Conservation (phyloP, 2,329 filamentous ascomycete species). For the Colletotrichum cuscutae region DNA sequence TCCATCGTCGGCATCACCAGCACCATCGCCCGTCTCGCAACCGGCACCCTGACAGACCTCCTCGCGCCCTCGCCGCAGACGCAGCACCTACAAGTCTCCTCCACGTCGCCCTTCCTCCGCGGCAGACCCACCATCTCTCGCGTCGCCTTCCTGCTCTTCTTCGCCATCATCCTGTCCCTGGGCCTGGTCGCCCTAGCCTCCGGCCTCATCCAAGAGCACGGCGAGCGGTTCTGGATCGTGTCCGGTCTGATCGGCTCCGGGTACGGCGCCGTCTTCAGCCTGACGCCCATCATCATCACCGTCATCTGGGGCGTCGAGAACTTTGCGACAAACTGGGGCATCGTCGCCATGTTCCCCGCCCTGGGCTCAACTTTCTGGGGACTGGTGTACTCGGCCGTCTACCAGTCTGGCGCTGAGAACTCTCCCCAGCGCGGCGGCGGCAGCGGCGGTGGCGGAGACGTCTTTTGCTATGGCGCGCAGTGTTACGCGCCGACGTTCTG, state of each 20-base stretch:
- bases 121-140: slow-evolving; percentile 74
- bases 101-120: slow-evolving; percentile 35
- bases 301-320: slow-evolving; percentile 99
- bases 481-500: slow-evolving; percentile 89
- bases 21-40: slow-evolving; percentile 89
- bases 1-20: slow-evolving; percentile 92
- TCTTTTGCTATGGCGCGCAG: slow-evolving; percentile 81
- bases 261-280: slow-evolving; percentile 90
- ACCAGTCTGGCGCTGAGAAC: slow-evolving; percentile 72
- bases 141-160: slow-evolving; percentile 80
- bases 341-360: slow-evolving; percentile 91
- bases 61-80: slow-evolving; percentile 77
- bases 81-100: slow-evolving; percentile 62
- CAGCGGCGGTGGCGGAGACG: slow-evolving; percentile 52
- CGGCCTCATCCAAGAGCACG: slow-evolving; percentile 78
- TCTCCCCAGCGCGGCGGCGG: slow-evolving; percentile 47
- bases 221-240: slow-evolving; percentile 85
- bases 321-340: slow-evolving; percentile 98
- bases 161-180: slow-evolving; percentile 77
- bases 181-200: slow-evolving; percentile 84
- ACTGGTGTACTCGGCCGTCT: slow-evolving; percentile 84
- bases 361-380: slow-evolving; percentile 91
- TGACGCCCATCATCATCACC: slow-evolving; percentile 92
- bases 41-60: slow-evolving; percentile 88
- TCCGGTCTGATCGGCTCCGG: slow-evolving; percentile 88